Base-by-base conservation (phyloP, 805 yeast genomes). In the Cyberlindnera mrakii region DNA sequence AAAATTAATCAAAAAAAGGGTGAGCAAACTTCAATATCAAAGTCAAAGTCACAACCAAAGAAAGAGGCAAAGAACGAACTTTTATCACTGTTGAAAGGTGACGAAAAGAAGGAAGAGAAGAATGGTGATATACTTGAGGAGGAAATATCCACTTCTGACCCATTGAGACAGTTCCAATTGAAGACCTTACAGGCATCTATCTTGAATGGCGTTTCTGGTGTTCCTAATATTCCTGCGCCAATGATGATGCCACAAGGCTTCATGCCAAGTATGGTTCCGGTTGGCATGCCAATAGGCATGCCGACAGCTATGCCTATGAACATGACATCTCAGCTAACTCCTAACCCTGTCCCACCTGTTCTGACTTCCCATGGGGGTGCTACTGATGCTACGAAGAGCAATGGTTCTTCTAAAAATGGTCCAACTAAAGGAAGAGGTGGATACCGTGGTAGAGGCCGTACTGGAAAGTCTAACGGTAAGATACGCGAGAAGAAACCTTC, bases 11-110 rank as follows among this genome's bases (percentile, higher is more conserved):
- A 16, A 30, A n/a, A 16, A 27, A 20, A 9, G 16, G 42, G 10
- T 15, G 19, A 36, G 35, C 38, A 30, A 20, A 40, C 38, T 29
- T 39, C 44, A 29, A 9, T 31, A 17, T 41, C 41, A 20, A 43
- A 34, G 33, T 11, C 27, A 23, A 23, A 23, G 11, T 23, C 27
- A 23, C 27, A 8, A 23, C 5, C 27, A 23, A 23, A 41, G 59
- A 55, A 53, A 58, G 63, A 52, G 57, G 58, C 30, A 59, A 37
- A 69, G 6, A 67, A 68, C 41, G 79, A 74, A 38, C 59, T 77
- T 23, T 58, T 76, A 44, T 63, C 68, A 8, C 57, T 71, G 42
- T 66, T 77, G 46, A 72, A 74, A 51, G 62, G 63, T 3, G 64
- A 64, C 23, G 47, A 48, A n/a, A 47, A 45, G 35, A 34, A 35